phyloP scores from a whole-genome alignment of 2,329 filamentous ascomycete species.

The Alternaria dauci region DNA sequence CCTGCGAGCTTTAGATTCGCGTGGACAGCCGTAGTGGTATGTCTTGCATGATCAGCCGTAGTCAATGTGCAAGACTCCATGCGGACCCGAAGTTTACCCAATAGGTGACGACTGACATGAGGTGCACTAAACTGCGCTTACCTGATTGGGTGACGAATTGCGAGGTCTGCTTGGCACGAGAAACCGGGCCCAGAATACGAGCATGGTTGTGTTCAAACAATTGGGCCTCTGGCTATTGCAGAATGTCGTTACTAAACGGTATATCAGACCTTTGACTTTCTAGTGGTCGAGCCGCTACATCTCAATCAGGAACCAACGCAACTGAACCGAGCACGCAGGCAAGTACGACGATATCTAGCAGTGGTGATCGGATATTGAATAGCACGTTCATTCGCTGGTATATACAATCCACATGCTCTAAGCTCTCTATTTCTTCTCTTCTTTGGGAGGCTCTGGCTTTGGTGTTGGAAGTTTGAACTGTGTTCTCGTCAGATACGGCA shows the following conservation, averaged over 20 bases:
- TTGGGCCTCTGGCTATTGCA: neutral
- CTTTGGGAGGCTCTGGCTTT: slow-evolving; percentile 86
- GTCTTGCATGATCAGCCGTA: slow-evolving; percentile 12
- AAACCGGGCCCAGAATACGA: neutral
- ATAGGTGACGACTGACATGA: neutral
- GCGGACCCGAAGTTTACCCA: neutral
- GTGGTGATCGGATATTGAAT: slow-evolving; percentile 19
- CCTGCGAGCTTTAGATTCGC: slow-evolving; percentile 18
- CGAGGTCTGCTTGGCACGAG: slow-evolving; percentile 25
- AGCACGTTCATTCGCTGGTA: slow-evolving; percentile 44
- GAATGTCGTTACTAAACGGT: neutral
- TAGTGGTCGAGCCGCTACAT: neutral
- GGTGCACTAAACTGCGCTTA: slow-evolving; percentile 10
- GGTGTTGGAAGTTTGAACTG: slow-evolving; percentile 93
- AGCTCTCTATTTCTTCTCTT: slow-evolving; percentile 83
- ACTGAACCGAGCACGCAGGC: neutral
- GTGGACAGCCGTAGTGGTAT: neutral
- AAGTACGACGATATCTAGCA: neutral
- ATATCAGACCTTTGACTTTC: neutral
- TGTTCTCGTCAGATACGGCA: slow-evolving; percentile 8
- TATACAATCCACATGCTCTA: slow-evolving; percentile 50
- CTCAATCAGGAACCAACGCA: neutral
- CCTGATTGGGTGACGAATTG: slow-evolving; percentile 19
- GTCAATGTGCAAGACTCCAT: slow-evolving; percentile 4
- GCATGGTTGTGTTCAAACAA: neutral